A percentile compares a stretch with the other conserved stretches of the same genome.
Evolutionary conservation across 192 early-diverging fungal species (phyloP).

Genomic region (Lobosporangium transversale): DNA sequence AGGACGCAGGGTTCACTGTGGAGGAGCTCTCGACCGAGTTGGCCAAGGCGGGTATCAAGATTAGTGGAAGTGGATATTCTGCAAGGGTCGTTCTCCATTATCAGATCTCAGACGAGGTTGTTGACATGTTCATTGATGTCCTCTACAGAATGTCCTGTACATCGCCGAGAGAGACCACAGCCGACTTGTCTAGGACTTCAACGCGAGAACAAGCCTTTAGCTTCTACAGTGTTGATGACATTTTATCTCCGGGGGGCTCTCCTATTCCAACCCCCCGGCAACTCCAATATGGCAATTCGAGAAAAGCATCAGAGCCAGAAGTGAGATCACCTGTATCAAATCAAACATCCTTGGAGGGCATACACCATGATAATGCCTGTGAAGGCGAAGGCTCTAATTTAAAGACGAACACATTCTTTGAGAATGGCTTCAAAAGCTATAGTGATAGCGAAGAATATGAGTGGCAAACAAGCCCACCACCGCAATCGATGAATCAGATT

Average conservation of each 20-base stretch:
- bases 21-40: slow-evolving; percentile 58
- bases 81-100: slow-evolving; percentile 76
- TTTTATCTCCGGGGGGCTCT: background rate
- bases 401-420: no score
- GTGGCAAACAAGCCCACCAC: no score
- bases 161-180: slow-evolving; percentile 15
- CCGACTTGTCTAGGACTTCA: slow-evolving; percentile 15
- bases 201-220: slow-evolving; percentile 12
- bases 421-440: no score
- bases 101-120: slow-evolving; percentile 64
- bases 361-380: no score
- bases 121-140: slow-evolving; percentile 58
- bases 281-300: background rate
- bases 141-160: slow-evolving; percentile 29
- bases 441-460: no score
- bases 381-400: no score
- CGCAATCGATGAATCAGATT: background rate
- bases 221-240: slow-evolving; percentile 4
- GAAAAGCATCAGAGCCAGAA: background rate
- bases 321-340: background rate
- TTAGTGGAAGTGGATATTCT: slow-evolving; percentile 55
- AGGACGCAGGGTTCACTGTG: slow-evolving; percentile 55
- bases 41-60: slow-evolving; percentile 60
- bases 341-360: no score
- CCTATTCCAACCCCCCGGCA: slow-evolving; percentile 1